These are phyloP conservation scores for Dryadomyces quercivorus DNA, from an alignment of 2,329 filamentous ascomycete species.

Conservation along the genomic window DNA sequence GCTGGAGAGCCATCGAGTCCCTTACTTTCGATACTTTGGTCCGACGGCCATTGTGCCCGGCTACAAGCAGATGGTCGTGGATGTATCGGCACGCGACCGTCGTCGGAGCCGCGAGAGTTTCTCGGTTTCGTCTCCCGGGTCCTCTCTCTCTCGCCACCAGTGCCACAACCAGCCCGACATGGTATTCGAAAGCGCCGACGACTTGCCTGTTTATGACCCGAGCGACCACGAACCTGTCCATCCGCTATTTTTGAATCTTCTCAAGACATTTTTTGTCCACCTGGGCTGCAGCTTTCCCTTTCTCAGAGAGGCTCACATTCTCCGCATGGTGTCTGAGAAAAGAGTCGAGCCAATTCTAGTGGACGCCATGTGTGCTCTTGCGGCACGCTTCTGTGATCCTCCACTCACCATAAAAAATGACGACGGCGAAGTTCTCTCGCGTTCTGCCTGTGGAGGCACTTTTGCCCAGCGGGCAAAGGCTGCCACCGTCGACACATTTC, in stretches of 20 bases:
- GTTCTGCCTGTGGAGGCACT: slow-evolving; percentile 60
- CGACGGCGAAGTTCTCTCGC: slow-evolving; percentile 20
- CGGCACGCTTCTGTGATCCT: slow-evolving; percentile 65
- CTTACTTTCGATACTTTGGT: slow-evolving; percentile 84
- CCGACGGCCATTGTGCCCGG: slow-evolving; percentile 84
- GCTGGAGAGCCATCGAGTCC: slow-evolving; percentile 51
- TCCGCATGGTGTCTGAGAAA: slow-evolving; percentile 68
- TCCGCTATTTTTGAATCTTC: slow-evolving; percentile 62
- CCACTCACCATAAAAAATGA: slow-evolving; percentile 38
- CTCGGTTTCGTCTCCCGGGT: slow-evolving; percentile 38
- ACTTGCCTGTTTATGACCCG: slow-evolving; percentile 64
- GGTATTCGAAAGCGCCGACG: slow-evolving; percentile 31
- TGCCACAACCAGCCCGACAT: slow-evolving; percentile 18
- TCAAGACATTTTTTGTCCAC: slow-evolving; percentile 70
- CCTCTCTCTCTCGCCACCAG: slow-evolving; percentile 15
- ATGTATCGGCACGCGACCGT: slow-evolving; percentile 50
- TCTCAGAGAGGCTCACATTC: slow-evolving; percentile 51
- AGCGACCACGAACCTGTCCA: slow-evolving; percentile 60
- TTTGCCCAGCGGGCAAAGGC: slow-evolving; percentile 75
- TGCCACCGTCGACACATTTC: slow-evolving; percentile 72
- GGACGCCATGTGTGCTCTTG: slow-evolving; percentile 72
- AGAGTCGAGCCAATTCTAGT: slow-evolving; percentile 73
- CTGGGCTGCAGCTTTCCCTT: slow-evolving; percentile 83
- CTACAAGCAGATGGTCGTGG: slow-evolving; percentile 82
- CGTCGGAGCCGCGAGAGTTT: slow-evolving; percentile 48